phyloP scores from a whole-genome alignment of 73 alveolate genomes.

The Stentor roeselii region DNA sequence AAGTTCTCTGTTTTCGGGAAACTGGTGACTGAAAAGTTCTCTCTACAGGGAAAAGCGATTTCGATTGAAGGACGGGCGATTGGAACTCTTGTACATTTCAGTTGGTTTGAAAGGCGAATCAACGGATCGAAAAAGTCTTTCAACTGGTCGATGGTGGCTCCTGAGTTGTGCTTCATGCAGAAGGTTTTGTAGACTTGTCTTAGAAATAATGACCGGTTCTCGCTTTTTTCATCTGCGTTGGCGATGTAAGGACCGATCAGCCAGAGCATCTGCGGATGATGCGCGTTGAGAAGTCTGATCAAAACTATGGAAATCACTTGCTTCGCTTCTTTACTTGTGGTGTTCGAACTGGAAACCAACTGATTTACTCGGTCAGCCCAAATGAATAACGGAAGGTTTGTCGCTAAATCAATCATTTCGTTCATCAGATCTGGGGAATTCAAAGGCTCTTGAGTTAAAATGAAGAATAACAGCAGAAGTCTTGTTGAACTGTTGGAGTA shows the following conservation, averaged over 20 bases:
- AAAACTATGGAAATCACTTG: not conserved
- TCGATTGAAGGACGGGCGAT: not conserved
- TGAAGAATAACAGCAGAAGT: no score
- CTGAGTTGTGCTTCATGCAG: not conserved
- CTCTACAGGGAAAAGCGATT: not conserved
- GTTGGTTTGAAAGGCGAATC: not conserved
- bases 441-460: no score
- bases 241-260: not conserved
- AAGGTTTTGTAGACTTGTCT: not conserved
- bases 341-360: not conserved
- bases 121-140: not conserved
- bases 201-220: not conserved
- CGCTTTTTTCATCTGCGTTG: not conserved
- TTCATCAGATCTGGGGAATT: not conserved
- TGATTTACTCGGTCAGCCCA: conserved; percentile 20
- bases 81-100: no score
- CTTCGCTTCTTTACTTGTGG: not conserved
- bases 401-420: not conserved
- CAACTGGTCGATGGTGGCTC: not conserved
- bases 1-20: not conserved
- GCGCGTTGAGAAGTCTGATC: not conserved
- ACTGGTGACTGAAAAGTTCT: not conserved
- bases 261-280: conserved; percentile 30
- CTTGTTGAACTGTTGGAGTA: no score
- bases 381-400: conserved; percentile 1